Conservation (phyloP, 257 asterid species). For the Catharanthus roseus region DNA sequence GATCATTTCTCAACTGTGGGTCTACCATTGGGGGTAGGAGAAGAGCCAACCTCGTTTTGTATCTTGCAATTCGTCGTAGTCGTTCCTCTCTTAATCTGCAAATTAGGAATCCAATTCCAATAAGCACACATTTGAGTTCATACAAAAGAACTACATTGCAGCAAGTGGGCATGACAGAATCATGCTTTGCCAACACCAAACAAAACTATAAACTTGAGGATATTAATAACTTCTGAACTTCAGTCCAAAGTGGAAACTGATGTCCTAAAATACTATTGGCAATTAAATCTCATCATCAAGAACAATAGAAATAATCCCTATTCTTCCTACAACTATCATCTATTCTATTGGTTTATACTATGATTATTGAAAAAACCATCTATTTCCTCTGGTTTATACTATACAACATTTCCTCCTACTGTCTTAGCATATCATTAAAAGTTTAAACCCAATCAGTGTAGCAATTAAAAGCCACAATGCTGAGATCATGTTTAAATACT, state of each 20-base stretch:
- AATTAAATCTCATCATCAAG: background rate
- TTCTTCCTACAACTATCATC: background rate
- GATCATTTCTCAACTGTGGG: constrained; percentile 56
- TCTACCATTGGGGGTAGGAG: constrained; percentile 81
- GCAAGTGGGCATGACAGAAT: background rate
- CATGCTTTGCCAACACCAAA: background rate
- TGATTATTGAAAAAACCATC: background rate
- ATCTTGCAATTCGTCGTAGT: constrained; percentile 63
- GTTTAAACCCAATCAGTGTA: too few species aligned
- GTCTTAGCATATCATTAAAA: background rate
- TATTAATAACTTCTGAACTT: background rate
- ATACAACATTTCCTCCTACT: background rate
- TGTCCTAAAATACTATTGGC: background rate
- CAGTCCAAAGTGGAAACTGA: background rate
- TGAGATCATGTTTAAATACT: background rate
- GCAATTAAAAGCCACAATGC: too few species aligned
- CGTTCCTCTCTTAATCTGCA: constrained; percentile 84
- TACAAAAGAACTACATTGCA: background rate
- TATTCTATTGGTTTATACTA: background rate
- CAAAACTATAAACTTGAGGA: background rate
- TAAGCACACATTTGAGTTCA: background rate
- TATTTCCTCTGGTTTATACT: background rate
- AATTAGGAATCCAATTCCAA: constrained; percentile 7
- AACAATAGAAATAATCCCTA: background rate
- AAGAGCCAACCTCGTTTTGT: constrained; percentile 75